phyloP scores from a whole-genome alignment of 2,329 filamentous ascomycete species.

The Aspergillus candidus region DNA sequence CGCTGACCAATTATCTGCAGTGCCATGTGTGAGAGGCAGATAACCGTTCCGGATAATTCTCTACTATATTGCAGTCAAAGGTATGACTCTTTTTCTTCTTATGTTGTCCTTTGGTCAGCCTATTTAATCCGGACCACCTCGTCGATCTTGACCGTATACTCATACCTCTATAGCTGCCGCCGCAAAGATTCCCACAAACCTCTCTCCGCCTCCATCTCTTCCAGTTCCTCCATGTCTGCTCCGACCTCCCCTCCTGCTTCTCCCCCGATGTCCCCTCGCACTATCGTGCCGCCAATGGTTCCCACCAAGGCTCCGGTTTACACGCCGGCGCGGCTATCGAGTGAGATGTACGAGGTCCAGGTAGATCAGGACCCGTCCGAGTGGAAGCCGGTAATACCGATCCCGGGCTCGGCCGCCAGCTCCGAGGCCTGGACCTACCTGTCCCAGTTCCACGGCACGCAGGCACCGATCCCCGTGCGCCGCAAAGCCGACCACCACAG shows the following conservation, averaged over 20 bases:
- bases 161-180: slow-evolving; percentile 33
- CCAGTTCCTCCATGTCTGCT: slow-evolving; percentile 23
- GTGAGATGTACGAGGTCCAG: slow-evolving; percentile 31
- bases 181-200: slow-evolving; percentile 44
- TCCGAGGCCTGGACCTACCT: slow-evolving; percentile 43
- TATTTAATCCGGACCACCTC: slow-evolving; percentile 2
- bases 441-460: slow-evolving; percentile 37
- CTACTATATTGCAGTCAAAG: slow-evolving; percentile 61
- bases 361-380: slow-evolving; percentile 46
- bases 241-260: slow-evolving; percentile 28
- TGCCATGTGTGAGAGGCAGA: slow-evolving; percentile 61
- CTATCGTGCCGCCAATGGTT: slow-evolving; percentile 32
- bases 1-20: slow-evolving; percentile 36
- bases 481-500: slow-evolving; percentile 20
- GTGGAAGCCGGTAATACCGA: slow-evolving; percentile 44
- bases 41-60: slow-evolving; percentile 54
- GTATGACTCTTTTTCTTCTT: slow-evolving; percentile 37
- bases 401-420: slow-evolving; percentile 19
- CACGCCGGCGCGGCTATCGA: slow-evolving; percentile 34
- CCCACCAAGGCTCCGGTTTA: slow-evolving; percentile 25
- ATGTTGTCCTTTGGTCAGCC: slow-evolving; percentile 5
- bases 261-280: slow-evolving; percentile 31
- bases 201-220: slow-evolving; percentile 34
- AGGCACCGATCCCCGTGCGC: slow-evolving; percentile 13
- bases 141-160: slow-evolving; percentile 1